phyloP scores from a whole-genome alignment of 805 yeast genomes.

The Brettanomyces nanus region DNA sequence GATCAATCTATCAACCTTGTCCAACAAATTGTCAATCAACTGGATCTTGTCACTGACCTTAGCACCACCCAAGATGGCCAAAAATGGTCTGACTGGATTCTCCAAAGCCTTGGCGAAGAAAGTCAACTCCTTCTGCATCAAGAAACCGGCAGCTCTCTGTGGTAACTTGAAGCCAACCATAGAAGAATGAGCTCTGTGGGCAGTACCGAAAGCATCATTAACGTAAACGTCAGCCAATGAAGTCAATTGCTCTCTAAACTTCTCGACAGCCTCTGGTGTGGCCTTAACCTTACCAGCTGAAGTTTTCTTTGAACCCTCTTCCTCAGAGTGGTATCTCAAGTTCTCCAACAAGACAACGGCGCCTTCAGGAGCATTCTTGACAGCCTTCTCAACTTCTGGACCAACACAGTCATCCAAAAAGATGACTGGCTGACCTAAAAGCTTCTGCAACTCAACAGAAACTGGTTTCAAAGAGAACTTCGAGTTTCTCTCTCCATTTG shows the following conservation, averaged over 20 bases:
- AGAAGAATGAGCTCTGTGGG: conserved; percentile 99
- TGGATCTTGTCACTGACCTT: conserved; percentile 98
- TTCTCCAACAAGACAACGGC: conserved; percentile 88
- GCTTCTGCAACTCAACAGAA: conserved; percentile 75
- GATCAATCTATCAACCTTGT: conserved; percentile 90
- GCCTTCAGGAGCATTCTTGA: conserved; percentile 67
- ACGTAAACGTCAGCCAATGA: conserved; percentile 94
- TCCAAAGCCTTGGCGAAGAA: conserved; percentile 98
- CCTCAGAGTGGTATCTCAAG: conserved; percentile 98
- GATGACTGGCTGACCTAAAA: conserved; percentile 65
- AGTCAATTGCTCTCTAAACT: conserved; percentile 85
- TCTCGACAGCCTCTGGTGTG: conserved; percentile 69
- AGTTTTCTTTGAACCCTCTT: conserved; percentile 79
- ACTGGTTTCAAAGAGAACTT: conserved; percentile 94
- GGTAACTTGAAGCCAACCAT: conserved; percentile 97
- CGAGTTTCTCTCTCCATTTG: conserved; percentile 83
- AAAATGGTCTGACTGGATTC: conserved; percentile 96
- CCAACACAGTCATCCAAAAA: conserved; percentile 94
- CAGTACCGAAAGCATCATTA: conserved; percentile 98
- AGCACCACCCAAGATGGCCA: conserved; percentile 99
- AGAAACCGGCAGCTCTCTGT: conserved; percentile 97
- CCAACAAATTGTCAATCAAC: conserved; percentile 92
- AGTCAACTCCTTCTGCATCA: conserved; percentile 93
- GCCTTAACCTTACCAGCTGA: conserved; percentile 95
- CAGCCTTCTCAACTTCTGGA: conserved; percentile 73